These are phyloP conservation scores for Kewa caespitosa DNA, from an alignment of 179 eudicot genomes.

Conservation along the genomic window DNA sequence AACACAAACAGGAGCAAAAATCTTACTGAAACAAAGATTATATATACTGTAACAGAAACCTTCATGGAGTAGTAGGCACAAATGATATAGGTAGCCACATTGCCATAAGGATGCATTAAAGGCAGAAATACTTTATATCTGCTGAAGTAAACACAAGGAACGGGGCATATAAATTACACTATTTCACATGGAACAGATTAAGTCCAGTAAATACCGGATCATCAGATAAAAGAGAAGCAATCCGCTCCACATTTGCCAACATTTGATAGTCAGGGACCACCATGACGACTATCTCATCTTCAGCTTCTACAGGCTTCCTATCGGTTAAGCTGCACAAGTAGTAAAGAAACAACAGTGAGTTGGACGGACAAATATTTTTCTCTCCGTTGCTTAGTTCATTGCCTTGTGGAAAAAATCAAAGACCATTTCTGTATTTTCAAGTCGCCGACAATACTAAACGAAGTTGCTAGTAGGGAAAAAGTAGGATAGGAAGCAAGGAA, in stretches of 20 bases:
- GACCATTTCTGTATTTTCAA: not conserved
- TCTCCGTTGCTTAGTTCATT: not conserved
- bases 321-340: constrained; percentile 72
- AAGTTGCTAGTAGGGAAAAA: not conserved
- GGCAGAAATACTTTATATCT: no score
- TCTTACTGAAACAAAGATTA: not conserved
- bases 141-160: not conserved
- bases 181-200: constrained; percentile 1
- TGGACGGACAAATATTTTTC: not conserved
- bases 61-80: not conserved
- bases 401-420: not conserved
- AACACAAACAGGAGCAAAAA: not conserved
- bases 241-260: constrained; percentile 78
- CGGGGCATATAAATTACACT: not conserved
- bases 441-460: not conserved
- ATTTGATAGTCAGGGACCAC: constrained; percentile 98
- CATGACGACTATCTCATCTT: constrained; percentile 94
- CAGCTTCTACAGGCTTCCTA: constrained; percentile 80
- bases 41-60: not conserved
- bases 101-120: not conserved
- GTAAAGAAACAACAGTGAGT: constrained; percentile 9
- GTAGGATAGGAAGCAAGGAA: not conserved
- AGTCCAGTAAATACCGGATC: constrained; percentile 62
- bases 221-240: constrained; percentile 79
- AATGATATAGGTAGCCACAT: not conserved